A percentile compares a stretch with the other conserved stretches of the same genome.
phyloP scores from a whole-genome alignment of 2,329 filamentous ascomycete genomes.

The Fusarium drepaniforme region DNA sequence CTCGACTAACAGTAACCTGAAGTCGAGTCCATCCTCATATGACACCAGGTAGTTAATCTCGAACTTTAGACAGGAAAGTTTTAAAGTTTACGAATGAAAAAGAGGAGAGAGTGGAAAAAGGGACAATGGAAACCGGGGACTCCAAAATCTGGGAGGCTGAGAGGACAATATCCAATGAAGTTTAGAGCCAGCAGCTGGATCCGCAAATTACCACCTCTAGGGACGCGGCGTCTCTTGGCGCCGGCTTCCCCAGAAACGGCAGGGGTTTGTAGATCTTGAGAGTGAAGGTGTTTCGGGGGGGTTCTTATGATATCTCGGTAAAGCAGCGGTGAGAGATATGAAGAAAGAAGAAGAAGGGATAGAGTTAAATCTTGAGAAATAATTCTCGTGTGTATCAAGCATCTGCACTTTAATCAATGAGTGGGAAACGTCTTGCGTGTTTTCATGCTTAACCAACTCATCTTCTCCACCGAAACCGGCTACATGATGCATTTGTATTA shows the following conservation, averaged over 20 bases:
- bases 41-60: background rate
- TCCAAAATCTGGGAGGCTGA: conserved; percentile 26
- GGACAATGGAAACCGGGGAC: background rate
- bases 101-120: background rate
- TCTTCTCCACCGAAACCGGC: conserved; percentile 17
- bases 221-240: conserved; percentile 32
- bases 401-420: background rate
- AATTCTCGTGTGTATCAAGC: background rate
- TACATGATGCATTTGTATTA: background rate
- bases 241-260: conserved; percentile 32
- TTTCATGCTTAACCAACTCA: conserved; percentile 27
- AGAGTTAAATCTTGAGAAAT: background rate
- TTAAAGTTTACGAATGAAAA: background rate
- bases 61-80: background rate
- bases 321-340: background rate
- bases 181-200: background rate
- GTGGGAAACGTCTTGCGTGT: conserved; percentile 13
- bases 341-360: background rate
- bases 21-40: conserved; percentile 17
- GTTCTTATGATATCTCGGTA: background rate
- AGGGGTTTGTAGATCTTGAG: conserved; percentile 5
- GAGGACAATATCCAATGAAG: conserved; percentile 14
- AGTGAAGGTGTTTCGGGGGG: background rate
- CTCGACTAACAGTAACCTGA: conserved; percentile 18
- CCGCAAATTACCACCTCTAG: conserved; percentile 17